Evolutionary conservation across 1,139 yeast genomes (phyloP), one percentile per base, ranked within the genome.

Genomic region (Scheffersomyces lignicola): DNA sequence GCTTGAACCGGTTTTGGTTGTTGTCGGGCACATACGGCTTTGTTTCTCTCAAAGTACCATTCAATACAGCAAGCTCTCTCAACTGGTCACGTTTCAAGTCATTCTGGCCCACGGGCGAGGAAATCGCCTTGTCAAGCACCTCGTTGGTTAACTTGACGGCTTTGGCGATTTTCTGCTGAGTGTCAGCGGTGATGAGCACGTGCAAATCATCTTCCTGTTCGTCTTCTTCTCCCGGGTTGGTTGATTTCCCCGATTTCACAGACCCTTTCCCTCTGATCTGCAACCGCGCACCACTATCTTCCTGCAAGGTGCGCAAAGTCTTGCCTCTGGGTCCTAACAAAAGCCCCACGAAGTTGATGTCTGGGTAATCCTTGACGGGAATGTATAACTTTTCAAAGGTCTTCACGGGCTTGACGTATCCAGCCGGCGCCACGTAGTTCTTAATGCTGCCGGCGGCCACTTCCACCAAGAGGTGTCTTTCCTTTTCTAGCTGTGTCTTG

Each of bases 311-410:
- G 42, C 87, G 77, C 48, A 90, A 63, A 0, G 97, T 92, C 49
- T 85, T 83, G 14, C 97, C 99, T 68, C 99, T 81, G 21, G 99
- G 98, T 0, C 99, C 99, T 37, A 94, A 63, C 24, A 94, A 65
- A 36, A 86, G 71, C 0, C 99, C 99, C 36, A 92, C 87, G 53
- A 90, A 90, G 62, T 94, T 94, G 47, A 92, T 83, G 35, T 85
- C 94, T 0, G 97, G 97, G 58, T 88, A 84, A 42, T 89, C 95
- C 34, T 81, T 76, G 2, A 79, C 85, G 0, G 98, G 97, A 13
- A 94, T 78, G 55, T 79, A 90, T 35, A 88, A 73, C 59, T 89
- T 92, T 48, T 90, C 96, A 36, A 75, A 73, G 4, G 89, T 80
- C 48, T 78, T 81, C 3, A 62, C 57, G 6, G 85, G 83, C 24